phyloP scores from a whole-genome alignment of 177 flowering plant species.

The Vitis hybrid region DNA sequence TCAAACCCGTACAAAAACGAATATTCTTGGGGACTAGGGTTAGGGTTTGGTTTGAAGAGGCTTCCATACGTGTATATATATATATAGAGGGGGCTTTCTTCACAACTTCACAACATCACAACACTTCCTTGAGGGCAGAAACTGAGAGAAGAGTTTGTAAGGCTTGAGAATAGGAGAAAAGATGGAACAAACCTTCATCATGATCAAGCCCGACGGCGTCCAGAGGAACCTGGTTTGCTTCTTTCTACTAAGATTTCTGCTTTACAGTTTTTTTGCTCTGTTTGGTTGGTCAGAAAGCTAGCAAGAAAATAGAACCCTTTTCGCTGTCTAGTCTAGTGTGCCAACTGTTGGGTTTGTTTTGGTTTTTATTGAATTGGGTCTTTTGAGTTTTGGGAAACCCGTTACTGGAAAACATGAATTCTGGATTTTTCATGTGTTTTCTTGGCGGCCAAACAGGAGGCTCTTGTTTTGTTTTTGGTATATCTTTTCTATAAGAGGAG shows the following conservation, averaged over 20 bases:
- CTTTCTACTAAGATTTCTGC: neutral
- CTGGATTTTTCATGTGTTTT: neutral
- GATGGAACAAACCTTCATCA: slow-evolving; percentile 70
- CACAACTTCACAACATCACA: neutral
- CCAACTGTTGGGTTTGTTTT: neutral
- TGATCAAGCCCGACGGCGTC: slow-evolving; percentile 86
- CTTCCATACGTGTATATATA: too few relatives aligned
- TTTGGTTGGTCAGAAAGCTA: too few relatives aligned
- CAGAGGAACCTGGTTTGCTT: slow-evolving; percentile 54
- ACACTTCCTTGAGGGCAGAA: too few relatives aligned
- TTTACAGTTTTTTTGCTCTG: neutral
- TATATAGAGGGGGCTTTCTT: neutral
- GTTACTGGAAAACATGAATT: too few relatives aligned
- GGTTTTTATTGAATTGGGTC: neutral
- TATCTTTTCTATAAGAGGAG: neutral
- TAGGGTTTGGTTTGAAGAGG: too few relatives aligned
- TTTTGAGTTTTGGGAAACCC: too few relatives aligned
- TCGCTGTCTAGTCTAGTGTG: too few relatives aligned
- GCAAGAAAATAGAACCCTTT: too few relatives aligned
- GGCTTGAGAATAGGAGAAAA: neutral
- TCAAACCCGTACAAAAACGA: too few relatives aligned
- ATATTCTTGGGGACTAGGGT: too few relatives aligned
- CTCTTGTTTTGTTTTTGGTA: neutral
- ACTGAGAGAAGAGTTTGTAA: neutral
- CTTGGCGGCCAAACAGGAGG: neutral